Conservation (phyloP, 2,329 filamentous ascomycete genomes). For the Pseudogymnoascus pannorum region DNA sequence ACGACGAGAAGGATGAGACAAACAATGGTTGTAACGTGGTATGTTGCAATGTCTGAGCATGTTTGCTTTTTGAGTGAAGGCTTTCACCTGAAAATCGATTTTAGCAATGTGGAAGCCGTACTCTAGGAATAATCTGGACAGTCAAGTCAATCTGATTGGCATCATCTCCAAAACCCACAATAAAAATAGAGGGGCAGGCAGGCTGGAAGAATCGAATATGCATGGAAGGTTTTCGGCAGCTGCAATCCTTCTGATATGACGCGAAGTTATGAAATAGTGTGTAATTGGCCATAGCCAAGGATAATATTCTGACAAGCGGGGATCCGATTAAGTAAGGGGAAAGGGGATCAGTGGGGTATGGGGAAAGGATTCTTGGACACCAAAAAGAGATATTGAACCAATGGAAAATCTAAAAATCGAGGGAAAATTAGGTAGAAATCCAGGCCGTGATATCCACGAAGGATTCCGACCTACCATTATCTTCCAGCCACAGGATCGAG, state of each 20-base stretch:
- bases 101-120: background rate
- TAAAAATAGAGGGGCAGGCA: background rate
- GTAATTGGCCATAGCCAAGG: background rate
- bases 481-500: background rate
- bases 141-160: background rate
- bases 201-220: background rate
- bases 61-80: background rate
- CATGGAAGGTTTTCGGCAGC: background rate
- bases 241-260: background rate
- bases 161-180: background rate
- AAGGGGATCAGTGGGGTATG: slow-evolving; percentile 3
- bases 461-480: background rate
- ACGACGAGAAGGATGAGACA: background rate
- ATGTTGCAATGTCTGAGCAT: background rate
- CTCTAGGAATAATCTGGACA: background rate
- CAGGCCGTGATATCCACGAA: background rate
- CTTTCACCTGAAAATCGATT: background rate
- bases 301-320: background rate
- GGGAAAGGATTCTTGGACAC: background rate
- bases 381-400: background rate
- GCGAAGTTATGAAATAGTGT: background rate
- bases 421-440: background rate
- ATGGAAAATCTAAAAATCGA: background rate
- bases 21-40: background rate
- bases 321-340: background rate